phyloP scores from a whole-genome alignment of 208 protist genomes.

The Herpetomonas samuelpessoai region DNA sequence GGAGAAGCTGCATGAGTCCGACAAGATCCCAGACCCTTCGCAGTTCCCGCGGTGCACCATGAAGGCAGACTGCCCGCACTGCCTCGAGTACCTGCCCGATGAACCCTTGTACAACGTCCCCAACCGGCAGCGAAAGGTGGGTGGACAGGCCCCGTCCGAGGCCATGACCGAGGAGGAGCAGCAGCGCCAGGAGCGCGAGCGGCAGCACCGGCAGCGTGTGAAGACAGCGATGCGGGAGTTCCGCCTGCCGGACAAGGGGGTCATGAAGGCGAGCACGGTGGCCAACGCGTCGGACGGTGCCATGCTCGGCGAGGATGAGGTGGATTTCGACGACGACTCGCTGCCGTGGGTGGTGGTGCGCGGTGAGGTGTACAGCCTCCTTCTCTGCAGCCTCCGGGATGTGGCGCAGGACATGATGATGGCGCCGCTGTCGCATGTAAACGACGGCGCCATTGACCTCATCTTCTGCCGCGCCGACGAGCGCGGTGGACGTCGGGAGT shows the following conservation, averaged over 20 bases:
- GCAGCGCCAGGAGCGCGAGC: conserved; percentile 1
- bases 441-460: conserved; percentile 78
- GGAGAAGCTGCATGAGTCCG: conserved; percentile 50
- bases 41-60: conserved; percentile 68
- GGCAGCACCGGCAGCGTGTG: neutral
- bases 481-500: conserved; percentile 43
- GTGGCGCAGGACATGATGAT: conserved; percentile 76
- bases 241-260: neutral
- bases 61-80: conserved; percentile 59
- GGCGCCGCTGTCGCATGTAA: conserved; percentile 69
- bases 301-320: conserved; percentile 38
- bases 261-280: conserved; percentile 10
- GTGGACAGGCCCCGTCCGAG: neutral
- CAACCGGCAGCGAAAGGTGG: conserved; percentile 3
- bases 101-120: neutral
- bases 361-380: conserved; percentile 53
- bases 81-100: conserved; percentile 26
- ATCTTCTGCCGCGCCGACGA: conserved; percentile 50
- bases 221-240: neutral
- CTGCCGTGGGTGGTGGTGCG: conserved; percentile 79
- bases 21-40: conserved; percentile 30
- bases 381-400: conserved; percentile 71
- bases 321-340: conserved; percentile 63
- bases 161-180: conserved; percentile 13
- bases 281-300: conserved; percentile 25